Evolutionary conservation across 352 stramenopile species (phyloP), one percentile per base, ranked within the genome.

Genomic region (Globisporangium echinulatum): DNA sequence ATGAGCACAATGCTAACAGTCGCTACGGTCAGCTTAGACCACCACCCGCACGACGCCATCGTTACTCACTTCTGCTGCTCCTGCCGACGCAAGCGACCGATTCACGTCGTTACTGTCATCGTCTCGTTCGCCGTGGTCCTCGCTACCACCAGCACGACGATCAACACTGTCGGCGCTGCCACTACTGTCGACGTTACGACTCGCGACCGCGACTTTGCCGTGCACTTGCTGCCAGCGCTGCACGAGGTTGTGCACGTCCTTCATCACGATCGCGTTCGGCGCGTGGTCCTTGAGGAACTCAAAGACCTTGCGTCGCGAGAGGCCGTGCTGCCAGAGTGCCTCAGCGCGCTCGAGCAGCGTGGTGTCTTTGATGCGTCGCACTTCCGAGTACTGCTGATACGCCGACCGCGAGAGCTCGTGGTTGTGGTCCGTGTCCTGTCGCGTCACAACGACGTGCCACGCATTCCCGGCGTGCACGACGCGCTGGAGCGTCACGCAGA

Each of bases 161-260:
- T 17, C 13, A 15, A 9, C 38, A 7, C 33, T 39, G 8, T 57
- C 52, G 9, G 15, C 17, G n/a, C 14, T 7, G 14, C n/a, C 39
- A 4, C 7, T 39, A 25, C 25, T 17, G 49, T 10, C 11, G 33
- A 9, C 50, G 33, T 37, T 14, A 17, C 37, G 17, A 51, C 4
- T 17, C 15, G 14, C 5, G 7, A 33, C 39, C 9, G 46, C 10
- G 39, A 14, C 50, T 54, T 60, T 58, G 47, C 53, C 36, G 11
- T 60, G 47, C 61, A 74, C 67, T 19, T 76, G 59, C 61, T 90
- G 80, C 82, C 82, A 92, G 9, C 75, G 66, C 59, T 87, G 76
- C 51, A 88, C 78, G 15, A 90, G 75, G 44, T 92, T 92, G 63
- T 92, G 82, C 10, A 92, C 74, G 56, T 92, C 82, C 51, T 92